A percentile compares a stretch with the other conserved stretches of the same genome.
Evolutionary conservation across 2,329 filamentous ascomycete genomes (phyloP).

Genomic region (Arthrobotrys pseudoclavata): DNA sequence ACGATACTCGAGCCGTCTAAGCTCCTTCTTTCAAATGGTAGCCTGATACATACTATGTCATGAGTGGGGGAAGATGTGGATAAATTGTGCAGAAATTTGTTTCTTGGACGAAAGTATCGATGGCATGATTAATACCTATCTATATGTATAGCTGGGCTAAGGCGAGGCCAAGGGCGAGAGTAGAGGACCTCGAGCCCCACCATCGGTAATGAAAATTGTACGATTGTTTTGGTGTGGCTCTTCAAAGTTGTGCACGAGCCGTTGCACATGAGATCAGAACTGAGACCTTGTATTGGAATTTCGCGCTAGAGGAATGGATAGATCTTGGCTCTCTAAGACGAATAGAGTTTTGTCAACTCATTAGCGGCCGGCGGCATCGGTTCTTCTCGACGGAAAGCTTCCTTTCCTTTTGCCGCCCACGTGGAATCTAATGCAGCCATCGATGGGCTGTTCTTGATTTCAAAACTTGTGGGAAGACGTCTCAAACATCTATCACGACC

Average conservation of each 20-base stretch:
- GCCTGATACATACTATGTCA: conserved; percentile 7
- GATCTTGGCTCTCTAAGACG: conserved; percentile 11
- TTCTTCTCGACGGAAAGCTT: conserved; percentile 53
- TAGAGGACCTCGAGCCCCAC: conserved; percentile 36
- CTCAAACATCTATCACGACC: background rate
- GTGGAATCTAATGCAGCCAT: conserved; percentile 24
- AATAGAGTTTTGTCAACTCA: conserved; percentile 33
- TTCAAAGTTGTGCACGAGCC: conserved; percentile 5
- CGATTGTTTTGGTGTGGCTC: conserved; percentile 9
- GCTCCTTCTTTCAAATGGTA: conserved; percentile 6
- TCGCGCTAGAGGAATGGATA: conserved; percentile 30
- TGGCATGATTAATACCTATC: conserved; percentile 1
- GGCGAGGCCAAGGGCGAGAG: conserved; percentile 33
- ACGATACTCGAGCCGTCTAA: conserved; percentile 19
- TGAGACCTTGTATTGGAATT: conserved; percentile 47
- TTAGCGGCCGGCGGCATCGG: conserved; percentile 57
- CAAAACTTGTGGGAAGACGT: conserved; percentile 7
- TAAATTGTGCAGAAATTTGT: conserved; percentile 14
- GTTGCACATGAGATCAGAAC: conserved; percentile 30
- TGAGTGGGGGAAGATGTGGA: conserved; percentile 25
- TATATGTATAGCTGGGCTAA: conserved; percentile 18
- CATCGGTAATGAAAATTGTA: conserved; percentile 30
- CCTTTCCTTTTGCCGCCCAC: conserved; percentile 46
- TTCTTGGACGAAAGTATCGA: conserved; percentile 1
- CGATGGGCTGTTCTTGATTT: conserved; percentile 14